Base-by-base conservation (phyloP, 140 eudicot genomes). In the Bidens hawaiensis region DNA sequence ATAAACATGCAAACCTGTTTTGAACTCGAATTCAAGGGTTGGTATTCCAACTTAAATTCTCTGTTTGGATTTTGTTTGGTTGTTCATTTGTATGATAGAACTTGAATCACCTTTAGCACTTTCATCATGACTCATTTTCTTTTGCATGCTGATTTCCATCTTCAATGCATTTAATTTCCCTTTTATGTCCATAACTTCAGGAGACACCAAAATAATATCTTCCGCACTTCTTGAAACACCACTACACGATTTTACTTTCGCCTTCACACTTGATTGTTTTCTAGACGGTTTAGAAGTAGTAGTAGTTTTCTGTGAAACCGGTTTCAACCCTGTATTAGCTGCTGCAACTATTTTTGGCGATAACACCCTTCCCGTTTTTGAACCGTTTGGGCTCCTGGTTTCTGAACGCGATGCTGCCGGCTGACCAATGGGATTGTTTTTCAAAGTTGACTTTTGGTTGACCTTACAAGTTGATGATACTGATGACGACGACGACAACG, bases 171-270 rank as follows among this genome's bases (percentile, higher is more conserved):
- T 40, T 67, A 74, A 33, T 50, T 74, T 74, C 4, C 79, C 74
- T 67, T 74, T 74, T 9, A 74, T 48, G 68, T 74, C 79, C 64
- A 74, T 6, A 67, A 74, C 47, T 67, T 74, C 74, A 58, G 74
- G 69, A 49, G 79, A 74, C 12, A 67, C 55, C 7, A 58, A 17
- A 57, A 58, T 18, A 6, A 73, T 22, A 58, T 27, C 58, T 26
- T 48, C 24, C 0, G 24, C 62, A 17, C 42, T 42, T 28, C 34
- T 65, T 65, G 68, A 64, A 43, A 0, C 15, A 38, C 60, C 15
- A n/a, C 60, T 2, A 26, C 40, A 17, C 8, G 14, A 19, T 47
- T 34, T 60, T 4, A 4, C 58, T 34, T 38, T 22, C n/a, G 9
- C 58, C 24, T 38, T 22, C n/a, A n/a, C 55, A 26, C 21, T 49